phyloP scores from a whole-genome alignment of 768 basidiomycete genomes.

The Rubroboletus satanas region DNA sequence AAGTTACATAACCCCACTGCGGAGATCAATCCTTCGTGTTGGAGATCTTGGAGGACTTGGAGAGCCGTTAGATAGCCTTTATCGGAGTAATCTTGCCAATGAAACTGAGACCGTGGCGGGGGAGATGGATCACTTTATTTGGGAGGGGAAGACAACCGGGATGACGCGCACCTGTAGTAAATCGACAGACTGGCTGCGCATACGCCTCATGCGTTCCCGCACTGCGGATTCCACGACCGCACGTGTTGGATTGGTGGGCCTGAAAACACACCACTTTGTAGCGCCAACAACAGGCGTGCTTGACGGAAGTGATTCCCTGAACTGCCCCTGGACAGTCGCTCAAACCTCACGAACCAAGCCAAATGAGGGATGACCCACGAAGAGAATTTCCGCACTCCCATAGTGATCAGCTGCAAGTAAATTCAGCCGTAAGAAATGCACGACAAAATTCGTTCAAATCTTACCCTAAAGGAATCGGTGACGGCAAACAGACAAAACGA shows the following conservation, averaged over 20 bases:
- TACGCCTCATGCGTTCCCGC: slow-evolving; percentile 66
- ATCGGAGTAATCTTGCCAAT: slow-evolving; percentile 71
- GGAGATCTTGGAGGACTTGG: slow-evolving; percentile 56
- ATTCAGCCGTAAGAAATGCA: slow-evolving; percentile 7
- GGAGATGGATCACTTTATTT: not conserved
- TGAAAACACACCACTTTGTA: slow-evolving; percentile 87
- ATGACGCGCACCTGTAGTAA: slow-evolving; percentile 58
- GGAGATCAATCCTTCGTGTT: slow-evolving; percentile 53
- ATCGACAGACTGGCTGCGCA: slow-evolving; percentile 58
- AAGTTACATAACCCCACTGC: slow-evolving; percentile 80
- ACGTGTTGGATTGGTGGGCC: slow-evolving; percentile 46
- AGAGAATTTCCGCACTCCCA: slow-evolving; percentile 77
- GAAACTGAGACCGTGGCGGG: slow-evolving; percentile 46
- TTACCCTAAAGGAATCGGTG: slow-evolving; percentile 25
- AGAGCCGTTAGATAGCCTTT: slow-evolving; percentile 46
- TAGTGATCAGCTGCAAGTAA: slow-evolving; percentile 72
- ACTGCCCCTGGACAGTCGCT: slow-evolving; percentile 56
- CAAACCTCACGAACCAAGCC: not conserved
- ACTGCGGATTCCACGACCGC: slow-evolving; percentile 59
- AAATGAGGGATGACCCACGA: slow-evolving; percentile 43
- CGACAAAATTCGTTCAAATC: not conserved
- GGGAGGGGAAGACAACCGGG: not conserved
- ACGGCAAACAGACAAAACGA: slow-evolving; percentile 1
- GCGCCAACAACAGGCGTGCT: slow-evolving; percentile 56
- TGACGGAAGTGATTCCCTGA: slow-evolving; percentile 44